Percentiles rank a stretch among this genome's conserved stretches.
Evolutionary conservation across 176 grass and related monocot species (phyloP).

Genomic region (Alopecurus myosuroides): DNA sequence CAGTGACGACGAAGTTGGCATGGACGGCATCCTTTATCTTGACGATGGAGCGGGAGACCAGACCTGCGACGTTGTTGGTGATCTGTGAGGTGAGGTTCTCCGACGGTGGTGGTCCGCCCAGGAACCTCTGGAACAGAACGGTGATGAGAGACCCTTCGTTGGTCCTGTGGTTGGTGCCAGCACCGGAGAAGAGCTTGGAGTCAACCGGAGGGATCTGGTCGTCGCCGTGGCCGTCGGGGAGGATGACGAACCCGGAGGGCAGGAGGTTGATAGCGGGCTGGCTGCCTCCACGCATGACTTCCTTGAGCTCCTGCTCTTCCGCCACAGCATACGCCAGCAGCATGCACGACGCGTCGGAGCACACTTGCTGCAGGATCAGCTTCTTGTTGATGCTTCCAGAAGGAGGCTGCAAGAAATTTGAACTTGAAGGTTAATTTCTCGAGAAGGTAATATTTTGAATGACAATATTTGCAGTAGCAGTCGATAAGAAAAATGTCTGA

Average conservation of each 20-base stretch:
- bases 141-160: conserved; percentile 26
- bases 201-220: neutral
- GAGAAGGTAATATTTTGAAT: neutral
- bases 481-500: neutral
- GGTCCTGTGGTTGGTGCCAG: neutral
- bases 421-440: neutral
- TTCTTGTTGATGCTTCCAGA: neutral
- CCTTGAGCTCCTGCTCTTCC: neutral
- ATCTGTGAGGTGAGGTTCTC: neutral
- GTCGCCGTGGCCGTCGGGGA: conserved; percentile 31
- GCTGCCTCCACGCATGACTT: conserved; percentile 24
- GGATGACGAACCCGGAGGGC: conserved; percentile 52
- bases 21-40: conserved; percentile 39
- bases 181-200: neutral
- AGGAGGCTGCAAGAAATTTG: neutral
- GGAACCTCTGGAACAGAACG: neutral
- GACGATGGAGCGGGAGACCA: conserved; percentile 16
- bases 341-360: conserved; percentile 5
- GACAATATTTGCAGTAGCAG: neutral
- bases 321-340: conserved; percentile 34
- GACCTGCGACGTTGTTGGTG: neutral
- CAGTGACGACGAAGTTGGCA: neutral
- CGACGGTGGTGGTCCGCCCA: neutral
- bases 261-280: neutral
- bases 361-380: conserved; percentile 41